Base-by-base conservation (phyloP, 176 grass and related monocot genomes). In the Cenchrus purpureus region DNA sequence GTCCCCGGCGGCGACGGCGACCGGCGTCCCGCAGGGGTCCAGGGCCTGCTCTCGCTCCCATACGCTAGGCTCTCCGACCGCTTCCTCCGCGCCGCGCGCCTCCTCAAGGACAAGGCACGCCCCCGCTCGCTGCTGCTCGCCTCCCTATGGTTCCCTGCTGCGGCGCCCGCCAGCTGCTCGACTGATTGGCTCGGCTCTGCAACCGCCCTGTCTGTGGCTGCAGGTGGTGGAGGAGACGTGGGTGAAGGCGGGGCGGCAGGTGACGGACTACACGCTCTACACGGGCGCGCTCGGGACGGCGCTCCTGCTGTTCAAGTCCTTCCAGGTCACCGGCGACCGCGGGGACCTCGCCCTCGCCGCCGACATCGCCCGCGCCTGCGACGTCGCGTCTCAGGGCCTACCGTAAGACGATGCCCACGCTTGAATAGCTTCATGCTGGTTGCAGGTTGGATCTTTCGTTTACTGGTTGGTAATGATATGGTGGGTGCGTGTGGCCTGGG, bases 171-270 rank as follows among this genome's bases (percentile, higher is more conserved):
- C 29, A 83, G 67, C 74, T 90, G 90, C 46, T 95, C 85, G 71
- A 73, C 68, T 49, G 79, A 86, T 85, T 69, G 72, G 2, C 37
- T 40, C 37, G 37, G 37, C 58, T 45, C 76, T 52, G 25, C 17
- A 11, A 12, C 9, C 72, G 15, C 40, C 1, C 10, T 10, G 10
- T 1, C 49, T 1, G 5, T 62, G 57, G 57, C n/a, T 56, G 84
- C 85, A 98, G 95, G 89, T 98, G 68, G 91, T 95, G 79, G 84
- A 88, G 83, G 92, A 95, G 84, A 91, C 92, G 9, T 98, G 95
- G 92, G 46, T 73, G 14, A 88, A 83, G 22, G 68, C 74, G 12
- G 69, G 79, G 51, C 79, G 78, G 31, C 71, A 83, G 43, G 87
- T 85, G 57, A 91, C 82, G 53, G 95, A 97, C 72, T 93, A 93